phyloP scores from a whole-genome alignment of 805 yeast species.

The Candida gorgasii region DNA sequence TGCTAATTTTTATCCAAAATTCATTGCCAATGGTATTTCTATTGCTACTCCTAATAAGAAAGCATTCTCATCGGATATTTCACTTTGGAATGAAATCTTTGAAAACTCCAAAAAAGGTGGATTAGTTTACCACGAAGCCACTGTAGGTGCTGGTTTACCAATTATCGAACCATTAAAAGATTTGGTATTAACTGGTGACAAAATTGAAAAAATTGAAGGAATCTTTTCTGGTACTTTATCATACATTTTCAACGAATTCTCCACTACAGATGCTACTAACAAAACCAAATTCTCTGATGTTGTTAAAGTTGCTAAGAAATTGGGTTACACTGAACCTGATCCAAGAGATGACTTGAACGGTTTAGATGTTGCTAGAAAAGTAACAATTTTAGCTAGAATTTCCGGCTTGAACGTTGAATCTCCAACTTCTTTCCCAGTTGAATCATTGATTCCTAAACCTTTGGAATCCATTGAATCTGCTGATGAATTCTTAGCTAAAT shows the following conservation, averaged over 20 bases:
- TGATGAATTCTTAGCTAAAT: constrained; percentile 73
- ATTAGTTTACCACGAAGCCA: constrained; percentile 94
- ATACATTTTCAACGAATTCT: constrained; percentile 91
- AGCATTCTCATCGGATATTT: constrained; percentile 81
- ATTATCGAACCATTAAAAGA: constrained; percentile 87
- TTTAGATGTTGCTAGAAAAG: constrained; percentile 97
- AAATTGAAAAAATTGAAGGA: constrained; percentile 89
- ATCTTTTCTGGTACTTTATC: constrained; percentile 95
- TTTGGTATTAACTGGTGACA: constrained; percentile 88
- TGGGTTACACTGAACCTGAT: constrained; percentile 98
- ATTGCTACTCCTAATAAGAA: constrained; percentile 98
- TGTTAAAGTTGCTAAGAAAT: constrained; percentile 80
- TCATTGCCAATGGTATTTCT: constrained; percentile 77
- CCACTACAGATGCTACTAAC: constrained; percentile 59
- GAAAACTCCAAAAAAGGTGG: constrained; percentile 55
- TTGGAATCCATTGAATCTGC: constrained; percentile 73
- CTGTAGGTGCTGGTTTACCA: constrained; percentile 98
- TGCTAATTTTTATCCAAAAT: constrained; percentile 75
- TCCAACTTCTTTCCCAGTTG: constrained; percentile 91
- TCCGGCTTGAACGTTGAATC: constrained; percentile 83
- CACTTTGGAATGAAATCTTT: constrained; percentile 77
- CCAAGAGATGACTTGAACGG: constrained; percentile 99
- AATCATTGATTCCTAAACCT: constrained; percentile 85
- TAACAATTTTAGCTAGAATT: constrained; percentile 91
- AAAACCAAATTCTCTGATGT: constrained; percentile 83